Base-by-base conservation (phyloP, 2,329 filamentous ascomycete species). In the Dendryphion nanum region DNA sequence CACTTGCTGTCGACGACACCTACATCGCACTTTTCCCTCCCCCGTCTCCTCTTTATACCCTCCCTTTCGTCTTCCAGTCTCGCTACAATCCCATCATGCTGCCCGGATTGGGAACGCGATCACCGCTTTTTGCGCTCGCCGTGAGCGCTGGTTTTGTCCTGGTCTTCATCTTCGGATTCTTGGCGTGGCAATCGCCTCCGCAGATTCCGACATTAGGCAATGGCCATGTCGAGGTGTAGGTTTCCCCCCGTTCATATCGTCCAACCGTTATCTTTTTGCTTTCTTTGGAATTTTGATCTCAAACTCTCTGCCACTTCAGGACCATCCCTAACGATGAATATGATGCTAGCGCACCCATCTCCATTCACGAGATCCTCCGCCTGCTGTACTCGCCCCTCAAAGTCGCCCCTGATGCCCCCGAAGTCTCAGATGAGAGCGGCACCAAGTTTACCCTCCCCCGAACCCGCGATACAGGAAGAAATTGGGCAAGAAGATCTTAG, bases 401-500 rank as follows among this genome's bases (percentile, higher is more conserved):
- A 37, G 40, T 54, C 5, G 37, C 45, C 15, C 57, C 57, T 4
- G 23, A 26, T n/a, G 23, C n/a, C 23, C n/a, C n/a, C n/a, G 23
- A 26, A 26, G 10, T 26, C 23, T n/a, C 23, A 26, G 23, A 26
- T n/a, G n/a, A 59, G 18, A 55, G 59, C 38, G 56, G 55, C 48
- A 53, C 44, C 38, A 56, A 59, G 35, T 55, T 61, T 18, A 39
- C 41, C 12, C 47, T 66, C 23, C 59, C 60, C 2, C 41, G 30
- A 55, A 57, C 31, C 58, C 57, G 32, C 57, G 55, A 34, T 64
- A 59, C 43, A 56, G 42, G 26, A 58, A 61, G 45, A 50, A 43
- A 5, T 41, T 66, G 41, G 61, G 59, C 49, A 58, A 51, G 40
- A 52, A 64, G n/a, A 42, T 66, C 8, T 37, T 63, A 33, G 58